phyloP scores from a whole-genome alignment of 495 filamentous ascomycete species.

The Hypoxylon fragiforme region DNA sequence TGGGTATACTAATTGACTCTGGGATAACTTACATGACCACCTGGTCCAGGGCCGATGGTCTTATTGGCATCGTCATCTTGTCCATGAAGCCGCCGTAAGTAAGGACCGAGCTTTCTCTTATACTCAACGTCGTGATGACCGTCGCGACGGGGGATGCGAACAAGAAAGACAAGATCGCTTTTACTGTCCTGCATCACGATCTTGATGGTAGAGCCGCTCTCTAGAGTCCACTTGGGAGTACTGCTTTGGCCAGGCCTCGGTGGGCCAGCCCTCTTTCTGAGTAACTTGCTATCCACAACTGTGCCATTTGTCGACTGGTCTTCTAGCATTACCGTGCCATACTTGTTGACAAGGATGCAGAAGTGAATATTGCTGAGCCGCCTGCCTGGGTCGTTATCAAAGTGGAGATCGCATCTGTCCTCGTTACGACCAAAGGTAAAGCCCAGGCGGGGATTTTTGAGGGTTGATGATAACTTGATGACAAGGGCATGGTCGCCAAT shows the following conservation, averaged over 20 bases:
- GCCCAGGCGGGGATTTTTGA: slow-evolving; percentile 65
- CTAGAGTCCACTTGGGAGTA: slow-evolving; percentile 61
- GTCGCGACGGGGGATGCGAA: slow-evolving; percentile 77
- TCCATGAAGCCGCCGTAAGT: slow-evolving; percentile 42
- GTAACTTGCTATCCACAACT: slow-evolving; percentile 68
- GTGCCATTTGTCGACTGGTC: slow-evolving; percentile 94
- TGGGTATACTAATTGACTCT: neutral
- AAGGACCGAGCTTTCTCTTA: slow-evolving; percentile 59
- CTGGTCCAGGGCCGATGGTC: slow-evolving; percentile 52
- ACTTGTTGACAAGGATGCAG: slow-evolving; percentile 79
- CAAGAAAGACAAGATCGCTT: slow-evolving; percentile 72
- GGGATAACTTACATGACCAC: slow-evolving; percentile 44
- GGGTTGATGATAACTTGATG: slow-evolving; percentile 71
- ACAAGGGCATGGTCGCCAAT: slow-evolving; percentile 71
- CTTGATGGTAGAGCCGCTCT: slow-evolving; percentile 70
- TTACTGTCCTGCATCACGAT: slow-evolving; percentile 58
- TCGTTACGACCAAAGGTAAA: slow-evolving; percentile 84
- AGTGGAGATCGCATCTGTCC: slow-evolving; percentile 71
- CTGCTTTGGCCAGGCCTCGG: slow-evolving; percentile 35
- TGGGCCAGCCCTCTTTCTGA: slow-evolving; percentile 49
- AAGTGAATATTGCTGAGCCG: slow-evolving; percentile 89
- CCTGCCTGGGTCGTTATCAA: slow-evolving; percentile 58
- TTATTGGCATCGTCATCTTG: slow-evolving; percentile 36
- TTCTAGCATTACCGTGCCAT: slow-evolving; percentile 83
- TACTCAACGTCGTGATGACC: slow-evolving; percentile 60